These are phyloP conservation scores for Colletotrichum falcatum DNA, from an alignment of 2,329 filamentous ascomycete genomes.

Conservation along the genomic window DNA sequence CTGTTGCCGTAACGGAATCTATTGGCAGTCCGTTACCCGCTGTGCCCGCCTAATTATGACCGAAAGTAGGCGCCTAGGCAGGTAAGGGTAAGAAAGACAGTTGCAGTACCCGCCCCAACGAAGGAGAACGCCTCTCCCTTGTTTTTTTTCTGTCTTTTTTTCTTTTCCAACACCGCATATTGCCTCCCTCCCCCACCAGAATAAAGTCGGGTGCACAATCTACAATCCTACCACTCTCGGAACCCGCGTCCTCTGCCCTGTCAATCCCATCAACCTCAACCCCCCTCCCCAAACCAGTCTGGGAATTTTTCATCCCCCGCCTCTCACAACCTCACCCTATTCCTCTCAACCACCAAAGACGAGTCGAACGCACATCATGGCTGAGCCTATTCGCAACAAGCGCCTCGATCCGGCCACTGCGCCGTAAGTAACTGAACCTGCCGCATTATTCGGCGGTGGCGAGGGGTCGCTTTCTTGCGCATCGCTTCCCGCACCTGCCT, in stretches of 20 bases:
- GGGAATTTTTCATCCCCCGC: conserved; percentile 19
- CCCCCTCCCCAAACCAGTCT: conserved; percentile 3
- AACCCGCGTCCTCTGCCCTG: conserved; percentile 26
- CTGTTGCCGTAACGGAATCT: conserved; percentile 3
- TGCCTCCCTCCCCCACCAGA: conserved; percentile 40
- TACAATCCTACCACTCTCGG: conserved; percentile 32
- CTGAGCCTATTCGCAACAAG: conserved; percentile 74
- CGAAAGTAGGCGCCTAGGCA: conserved; percentile 25
- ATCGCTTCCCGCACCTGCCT: conserved; percentile 35
- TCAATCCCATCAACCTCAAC: conserved; percentile 23
- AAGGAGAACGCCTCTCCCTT: conserved; percentile 30
- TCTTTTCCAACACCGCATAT: conserved; percentile 27
- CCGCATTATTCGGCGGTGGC: conserved; percentile 21
- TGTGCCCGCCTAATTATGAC: conserved; percentile 26
- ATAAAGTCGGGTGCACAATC: conserved; percentile 40
- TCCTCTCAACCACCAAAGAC: conserved; percentile 19
- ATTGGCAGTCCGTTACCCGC: conserved; percentile 17
- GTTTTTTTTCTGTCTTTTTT: conserved; percentile 42
- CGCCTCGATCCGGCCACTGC: conserved; percentile 67
- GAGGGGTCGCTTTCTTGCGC: conserved; percentile 26
- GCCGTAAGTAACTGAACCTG: conserved; percentile 62
- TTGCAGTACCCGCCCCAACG: conserved; percentile 37
- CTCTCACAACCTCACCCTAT: conserved; percentile 15
- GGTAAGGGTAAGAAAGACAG: conserved; percentile 3
- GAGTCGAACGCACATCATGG: conserved; percentile 58